phyloP scores from a whole-genome alignment of 2,329 filamentous ascomycete genomes.

The Elsinoe fawcettii region DNA sequence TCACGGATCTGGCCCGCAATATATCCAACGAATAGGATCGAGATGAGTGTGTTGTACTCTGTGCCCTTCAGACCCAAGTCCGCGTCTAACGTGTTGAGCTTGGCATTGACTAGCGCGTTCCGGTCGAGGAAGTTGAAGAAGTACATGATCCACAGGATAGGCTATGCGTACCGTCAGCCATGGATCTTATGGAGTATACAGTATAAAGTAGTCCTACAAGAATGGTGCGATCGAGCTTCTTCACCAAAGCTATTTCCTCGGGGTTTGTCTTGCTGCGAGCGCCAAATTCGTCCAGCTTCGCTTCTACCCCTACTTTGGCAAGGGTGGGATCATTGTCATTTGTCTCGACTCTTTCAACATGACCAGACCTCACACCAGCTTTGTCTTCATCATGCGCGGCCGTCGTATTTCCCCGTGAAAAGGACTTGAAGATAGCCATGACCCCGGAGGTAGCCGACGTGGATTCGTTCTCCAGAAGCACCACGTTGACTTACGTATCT shows the following conservation, averaged over 20 bases:
- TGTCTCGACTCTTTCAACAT: neutral
- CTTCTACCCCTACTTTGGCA: conserved; percentile 6
- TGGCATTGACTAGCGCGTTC: conserved; percentile 8
- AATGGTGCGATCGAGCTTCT: conserved; percentile 23
- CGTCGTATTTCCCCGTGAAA: neutral
- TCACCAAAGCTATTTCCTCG: conserved; percentile 25
- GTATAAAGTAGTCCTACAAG: neutral
- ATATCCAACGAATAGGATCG: conserved; percentile 53
- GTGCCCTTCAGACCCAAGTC: conserved; percentile 49
- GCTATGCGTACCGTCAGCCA: too few species aligned
- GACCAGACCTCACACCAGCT: neutral
- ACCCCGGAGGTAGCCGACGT: neutral
- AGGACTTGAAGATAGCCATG: neutral
- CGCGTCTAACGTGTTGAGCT: conserved; percentile 34
- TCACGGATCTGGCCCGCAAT: conserved; percentile 26
- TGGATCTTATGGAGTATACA: neutral
- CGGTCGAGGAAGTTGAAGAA: conserved; percentile 12
- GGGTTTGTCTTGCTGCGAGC: conserved; percentile 27
- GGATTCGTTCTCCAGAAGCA: neutral
- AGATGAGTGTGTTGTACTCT: conserved; percentile 50
- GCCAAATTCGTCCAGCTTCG: conserved; percentile 24
- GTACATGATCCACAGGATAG: conserved; percentile 13
- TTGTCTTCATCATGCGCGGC: neutral
- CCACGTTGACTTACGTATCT: neutral
- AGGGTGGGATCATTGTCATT: conserved; percentile 3